Evolutionary conservation across 345 rosid genomes (phyloP).

Genomic region (Gossypioides kirkii): DNA sequence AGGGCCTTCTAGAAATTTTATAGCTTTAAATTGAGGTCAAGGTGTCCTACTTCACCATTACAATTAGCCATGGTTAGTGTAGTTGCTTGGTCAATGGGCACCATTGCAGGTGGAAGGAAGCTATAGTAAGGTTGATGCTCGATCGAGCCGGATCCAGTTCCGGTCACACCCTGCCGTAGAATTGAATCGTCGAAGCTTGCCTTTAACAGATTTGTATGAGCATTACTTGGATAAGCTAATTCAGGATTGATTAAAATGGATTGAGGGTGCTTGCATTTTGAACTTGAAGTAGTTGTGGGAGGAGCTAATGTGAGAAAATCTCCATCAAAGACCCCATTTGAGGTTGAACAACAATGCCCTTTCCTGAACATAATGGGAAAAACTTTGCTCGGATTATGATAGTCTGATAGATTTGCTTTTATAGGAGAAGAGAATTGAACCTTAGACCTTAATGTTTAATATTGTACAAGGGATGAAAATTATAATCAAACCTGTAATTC

Average conservation of each 20-base stretch:
- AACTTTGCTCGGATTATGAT: neutral
- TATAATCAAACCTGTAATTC: slow-evolving; percentile 32
- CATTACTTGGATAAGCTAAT: slow-evolving; percentile 4
- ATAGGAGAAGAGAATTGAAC: neutral
- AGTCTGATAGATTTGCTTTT: neutral
- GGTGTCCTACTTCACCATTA: slow-evolving; percentile 32
- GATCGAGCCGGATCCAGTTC: slow-evolving; percentile 7
- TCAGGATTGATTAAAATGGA: slow-evolving; percentile 19
- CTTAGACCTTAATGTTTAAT: neutral
- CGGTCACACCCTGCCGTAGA: slow-evolving; percentile 3
- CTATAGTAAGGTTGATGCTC: slow-evolving; percentile 29
- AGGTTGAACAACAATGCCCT: slow-evolving; percentile 21
- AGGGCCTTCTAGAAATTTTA: slow-evolving; percentile 2
- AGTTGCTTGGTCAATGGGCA: neutral
- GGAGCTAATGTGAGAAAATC: slow-evolving; percentile 48
- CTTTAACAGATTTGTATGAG: slow-evolving; percentile 16
- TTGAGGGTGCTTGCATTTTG: slow-evolving; percentile 23
- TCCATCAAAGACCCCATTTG: slow-evolving; percentile 22
- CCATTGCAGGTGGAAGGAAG: slow-evolving; percentile 35
- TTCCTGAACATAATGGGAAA: slow-evolving; percentile 23
- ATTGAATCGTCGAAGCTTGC: slow-evolving; percentile 27
- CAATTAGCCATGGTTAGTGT: slow-evolving; percentile 1
- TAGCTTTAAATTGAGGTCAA: slow-evolving; percentile 52
- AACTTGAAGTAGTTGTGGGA: slow-evolving; percentile 21
- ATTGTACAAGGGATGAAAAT: neutral